A percentile compares a stretch with the other conserved stretches of the same genome.
These are phyloP conservation scores for Polygonum aviculare DNA, from an alignment of 148 eudicot genomes.

Conservation along the genomic window DNA sequence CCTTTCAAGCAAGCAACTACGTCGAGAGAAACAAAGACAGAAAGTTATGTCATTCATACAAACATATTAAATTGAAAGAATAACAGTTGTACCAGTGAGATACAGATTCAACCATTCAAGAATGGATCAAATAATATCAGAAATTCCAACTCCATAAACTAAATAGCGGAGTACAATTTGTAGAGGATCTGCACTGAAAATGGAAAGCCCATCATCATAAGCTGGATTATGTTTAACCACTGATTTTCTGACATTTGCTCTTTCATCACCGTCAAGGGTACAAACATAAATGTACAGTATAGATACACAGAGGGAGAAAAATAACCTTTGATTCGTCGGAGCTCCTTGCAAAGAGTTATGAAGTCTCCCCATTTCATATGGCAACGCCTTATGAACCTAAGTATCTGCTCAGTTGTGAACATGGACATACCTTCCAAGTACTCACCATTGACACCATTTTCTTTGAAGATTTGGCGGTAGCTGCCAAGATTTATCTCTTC, in stretches of 20 bases:
- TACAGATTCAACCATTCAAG: background rate
- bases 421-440: slow-evolving; percentile 96
- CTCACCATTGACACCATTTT: slow-evolving; percentile 89
- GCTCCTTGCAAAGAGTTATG: slow-evolving; percentile 91
- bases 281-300: background rate
- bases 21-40: background rate
- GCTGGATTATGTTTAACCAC: background rate
- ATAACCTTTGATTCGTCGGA: slow-evolving; percentile 89
- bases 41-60: background rate
- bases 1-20: slow-evolving; percentile 96
- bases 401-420: slow-evolving; percentile 97
- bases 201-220: background rate
- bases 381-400: slow-evolving; percentile 84
- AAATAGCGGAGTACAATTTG: too few relatives aligned
- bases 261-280: background rate
- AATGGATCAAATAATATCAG: background rate
- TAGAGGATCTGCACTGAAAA: too few relatives aligned
- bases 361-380: slow-evolving; percentile 99
- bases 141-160: too few relatives aligned
- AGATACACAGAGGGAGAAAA: background rate
- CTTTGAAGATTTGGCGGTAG: slow-evolving; percentile 71
- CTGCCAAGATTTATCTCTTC: slow-evolving; percentile 84
- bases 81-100: background rate
- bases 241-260: background rate
- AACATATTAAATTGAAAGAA: background rate